phyloP scores from a whole-genome alignment of 1,284 basidiomycete species.

The Sanguinoderma infundibulare region DNA sequence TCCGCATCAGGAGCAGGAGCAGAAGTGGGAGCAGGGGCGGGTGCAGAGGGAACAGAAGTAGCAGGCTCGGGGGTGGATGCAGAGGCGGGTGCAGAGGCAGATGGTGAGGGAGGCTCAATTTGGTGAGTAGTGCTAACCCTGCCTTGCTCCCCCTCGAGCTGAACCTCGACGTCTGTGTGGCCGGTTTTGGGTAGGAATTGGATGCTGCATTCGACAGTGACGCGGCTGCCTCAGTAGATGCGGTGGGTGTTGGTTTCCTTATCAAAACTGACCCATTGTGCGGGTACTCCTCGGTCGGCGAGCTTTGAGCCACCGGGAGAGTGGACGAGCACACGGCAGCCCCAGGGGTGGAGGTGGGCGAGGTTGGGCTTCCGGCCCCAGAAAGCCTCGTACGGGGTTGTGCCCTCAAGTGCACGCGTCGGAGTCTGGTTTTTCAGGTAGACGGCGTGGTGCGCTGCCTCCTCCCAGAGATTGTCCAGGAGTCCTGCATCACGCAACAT shows the following conservation, averaged over 20 bases:
- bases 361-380: constrained; percentile 37
- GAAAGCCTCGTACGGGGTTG: constrained; percentile 37
- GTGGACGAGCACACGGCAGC: too few relatives aligned
- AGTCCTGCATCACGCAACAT: too few relatives aligned
- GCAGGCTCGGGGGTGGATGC: not conserved
- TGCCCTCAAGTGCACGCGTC: constrained; percentile 33
- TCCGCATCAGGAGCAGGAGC: too few relatives aligned
- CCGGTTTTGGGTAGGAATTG: not conserved
- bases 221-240: constrained; percentile 9
- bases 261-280: too few relatives aligned
- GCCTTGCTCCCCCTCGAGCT: constrained; percentile 6
- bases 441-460: constrained; percentile 39
- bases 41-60: not conserved
- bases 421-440: constrained; percentile 44
- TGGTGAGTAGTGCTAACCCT: not conserved
- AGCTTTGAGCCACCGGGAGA: too few relatives aligned
- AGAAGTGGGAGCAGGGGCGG: too few relatives aligned
- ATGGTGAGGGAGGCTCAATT: not conserved
- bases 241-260: constrained; percentile 15
- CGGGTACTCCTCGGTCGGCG: too few relatives aligned
- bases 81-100: not conserved
- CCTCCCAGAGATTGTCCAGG: constrained; percentile 41
- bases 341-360: too few relatives aligned
- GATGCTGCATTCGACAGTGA: constrained; percentile 10
- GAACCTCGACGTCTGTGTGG: not conserved